Evolutionary conservation across 1,139 yeast genomes (phyloP).

Genomic region (Yamadazyma membranifaciens): DNA sequence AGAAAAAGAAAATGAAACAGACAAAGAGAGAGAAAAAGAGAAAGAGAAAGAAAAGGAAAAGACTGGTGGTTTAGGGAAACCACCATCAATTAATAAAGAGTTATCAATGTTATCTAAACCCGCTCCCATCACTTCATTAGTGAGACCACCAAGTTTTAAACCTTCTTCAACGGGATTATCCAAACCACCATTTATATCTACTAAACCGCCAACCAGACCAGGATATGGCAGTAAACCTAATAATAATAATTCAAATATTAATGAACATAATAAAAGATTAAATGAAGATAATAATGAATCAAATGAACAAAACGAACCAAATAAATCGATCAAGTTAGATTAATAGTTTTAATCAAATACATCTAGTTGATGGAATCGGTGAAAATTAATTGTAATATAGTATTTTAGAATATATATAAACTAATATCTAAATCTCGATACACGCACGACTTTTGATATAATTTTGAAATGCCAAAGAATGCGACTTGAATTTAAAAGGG

Average conservation of each 20-base stretch:
- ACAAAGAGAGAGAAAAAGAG: no score
- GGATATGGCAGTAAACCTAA: slow-evolving; percentile 13
- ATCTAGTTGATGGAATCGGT: background rate
- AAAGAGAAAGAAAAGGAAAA: slow-evolving; percentile 1
- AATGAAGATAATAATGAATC: slow-evolving; percentile 3
- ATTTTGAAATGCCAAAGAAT: background rate
- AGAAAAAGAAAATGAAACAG: no score
- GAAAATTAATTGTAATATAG: no score
- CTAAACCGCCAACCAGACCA: slow-evolving; percentile 22
- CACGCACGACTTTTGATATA: slow-evolving; percentile 1
- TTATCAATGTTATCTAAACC: background rate
- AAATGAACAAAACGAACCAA: slow-evolving; percentile 9
- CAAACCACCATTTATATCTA: slow-evolving; percentile 35
- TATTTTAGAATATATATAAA: no score
- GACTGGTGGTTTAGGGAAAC: slow-evolving; percentile 11
- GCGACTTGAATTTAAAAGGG: slow-evolving; percentile 5
- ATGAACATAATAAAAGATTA: slow-evolving; percentile 6
- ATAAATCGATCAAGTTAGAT: slow-evolving; percentile 7
- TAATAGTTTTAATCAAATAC: background rate
- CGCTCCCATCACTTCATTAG: background rate
- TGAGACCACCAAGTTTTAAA: slow-evolving; percentile 4
- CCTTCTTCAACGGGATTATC: slow-evolving; percentile 17
- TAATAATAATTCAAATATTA: no score
- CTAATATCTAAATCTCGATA: background rate
- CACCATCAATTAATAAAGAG: slow-evolving; percentile 9